These are phyloP conservation scores for Colletotrichum sp. DNA, from an alignment of 2,329 filamentous ascomycete genomes.

Conservation along the genomic window DNA sequence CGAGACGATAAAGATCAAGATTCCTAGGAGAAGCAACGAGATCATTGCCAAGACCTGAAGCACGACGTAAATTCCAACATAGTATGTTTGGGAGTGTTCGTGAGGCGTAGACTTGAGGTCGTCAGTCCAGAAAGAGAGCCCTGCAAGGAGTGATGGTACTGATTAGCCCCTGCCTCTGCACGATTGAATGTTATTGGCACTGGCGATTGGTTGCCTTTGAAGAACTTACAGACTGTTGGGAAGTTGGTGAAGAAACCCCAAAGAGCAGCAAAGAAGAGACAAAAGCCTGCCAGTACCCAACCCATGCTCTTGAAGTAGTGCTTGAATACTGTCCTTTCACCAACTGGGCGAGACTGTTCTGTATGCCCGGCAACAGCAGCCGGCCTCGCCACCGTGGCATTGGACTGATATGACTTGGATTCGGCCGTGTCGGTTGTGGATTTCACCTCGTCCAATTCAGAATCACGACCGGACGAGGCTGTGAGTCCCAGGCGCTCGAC, in stretches of 20 bases:
- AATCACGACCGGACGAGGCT: slow-evolving; percentile 6
- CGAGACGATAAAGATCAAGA: slow-evolving; percentile 21
- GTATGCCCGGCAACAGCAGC: background rate
- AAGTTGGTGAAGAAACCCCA: slow-evolving; percentile 23
- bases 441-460: background rate
- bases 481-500: slow-evolving; percentile 33
- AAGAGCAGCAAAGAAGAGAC: background rate
- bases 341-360: slow-evolving; percentile 16
- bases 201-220: too few species aligned
- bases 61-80: slow-evolving; percentile 24
- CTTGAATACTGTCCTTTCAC: slow-evolving; percentile 26
- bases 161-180: too few species aligned
- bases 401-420: background rate
- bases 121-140: slow-evolving; percentile 22
- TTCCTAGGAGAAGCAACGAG: slow-evolving; percentile 14
- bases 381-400: background rate
- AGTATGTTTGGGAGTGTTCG: slow-evolving; percentile 18
- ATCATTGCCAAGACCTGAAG: slow-evolving; percentile 14
- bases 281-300: background rate
- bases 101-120: slow-evolving; percentile 29
- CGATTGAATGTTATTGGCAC: too few species aligned
- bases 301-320: slow-evolving; percentile 26
- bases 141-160: too few species aligned
- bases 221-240: slow-evolving; percentile 29
- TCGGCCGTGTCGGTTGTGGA: background rate